Base-by-base conservation (phyloP, 441 rosid species). In the Rhodomyrtus psidioides region DNA sequence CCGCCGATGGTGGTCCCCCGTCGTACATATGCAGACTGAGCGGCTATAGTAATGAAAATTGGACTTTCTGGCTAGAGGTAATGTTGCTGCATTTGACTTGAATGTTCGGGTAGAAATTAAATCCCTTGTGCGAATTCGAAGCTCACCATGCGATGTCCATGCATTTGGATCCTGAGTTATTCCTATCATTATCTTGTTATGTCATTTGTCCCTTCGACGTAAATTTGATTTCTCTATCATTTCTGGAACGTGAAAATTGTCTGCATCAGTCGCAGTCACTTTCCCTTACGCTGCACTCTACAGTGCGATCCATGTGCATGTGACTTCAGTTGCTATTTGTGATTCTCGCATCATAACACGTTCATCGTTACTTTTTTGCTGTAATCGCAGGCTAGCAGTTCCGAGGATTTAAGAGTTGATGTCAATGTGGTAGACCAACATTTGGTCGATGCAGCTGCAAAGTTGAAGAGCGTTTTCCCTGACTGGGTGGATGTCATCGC, bases 61-160 rank as follows among this genome's bases (percentile, higher is more conserved):
- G 99, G 99, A 93, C 87, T 62, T 97, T 97, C 91, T 96, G 99
- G 99, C 87, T 97, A 83, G 98, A 97, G 93, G 98, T 96, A 91
- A 88, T 59, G 42, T 30, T 10, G n/a, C 26, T 19, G 79, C 49
- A 34, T 65, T 65, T 34, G 79, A 65, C 49, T 39, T 21, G 46
- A 34, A 21, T 49, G 15, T 65, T 65, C 34, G 49, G n/a, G 15
- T 34, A 19, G 49, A 65, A 65, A 65, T 65, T n/a, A 65, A 19
- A 65, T 39, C 34, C 21, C 49, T 65, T 34, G 44, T 65, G 10
- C n/a, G 12, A 65, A 65, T 65, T 34, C 26, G 34, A 65, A 65
- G 34, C 44, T 65, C 5, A 19, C 46, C 46, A 34, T 4, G 24
- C 46, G 9, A 34, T 39, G n/a, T 65, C 49, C 79, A 19, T 34